phyloP scores from a whole-genome alignment of 345 rosid species.

The Corymbia maculata region DNA sequence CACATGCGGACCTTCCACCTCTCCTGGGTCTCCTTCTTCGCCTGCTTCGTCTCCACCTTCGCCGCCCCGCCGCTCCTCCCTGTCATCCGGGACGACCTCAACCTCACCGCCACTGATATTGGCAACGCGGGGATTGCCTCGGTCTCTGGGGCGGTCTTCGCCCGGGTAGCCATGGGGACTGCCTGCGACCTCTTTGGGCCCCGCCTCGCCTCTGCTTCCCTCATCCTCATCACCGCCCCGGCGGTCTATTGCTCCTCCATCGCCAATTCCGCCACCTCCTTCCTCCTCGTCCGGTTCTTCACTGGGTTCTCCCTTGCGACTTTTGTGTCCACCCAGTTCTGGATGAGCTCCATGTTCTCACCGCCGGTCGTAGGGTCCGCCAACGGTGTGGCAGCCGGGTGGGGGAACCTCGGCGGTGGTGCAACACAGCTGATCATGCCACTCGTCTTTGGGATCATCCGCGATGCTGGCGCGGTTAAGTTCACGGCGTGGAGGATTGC shows the following conservation, averaged over 20 bases:
- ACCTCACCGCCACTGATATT: slow-evolving; percentile 9
- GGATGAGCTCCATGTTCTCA: slow-evolving; percentile 13
- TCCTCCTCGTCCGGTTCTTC: slow-evolving; percentile 3
- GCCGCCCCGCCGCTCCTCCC: slow-evolving; percentile 19
- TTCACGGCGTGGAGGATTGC: slow-evolving; percentile 16
- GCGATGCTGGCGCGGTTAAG: not conserved
- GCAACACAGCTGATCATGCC: slow-evolving; percentile 14
- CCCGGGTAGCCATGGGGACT: slow-evolving; percentile 8
- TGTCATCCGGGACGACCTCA: slow-evolving; percentile 18
- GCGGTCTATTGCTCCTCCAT: slow-evolving; percentile 3
- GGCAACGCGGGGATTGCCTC: slow-evolving; percentile 13
- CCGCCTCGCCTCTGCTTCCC: slow-evolving; percentile 1
- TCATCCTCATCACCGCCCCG: slow-evolving; percentile 5
- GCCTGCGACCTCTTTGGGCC: slow-evolving; percentile 10
- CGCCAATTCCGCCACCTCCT: not conserved
- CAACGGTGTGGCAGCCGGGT: slow-evolving; percentile 9
- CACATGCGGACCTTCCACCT: slow-evolving; percentile 24
- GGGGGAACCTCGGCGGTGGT: slow-evolving; percentile 15
- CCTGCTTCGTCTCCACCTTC: slow-evolving; percentile 23
- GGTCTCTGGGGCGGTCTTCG: not conserved
- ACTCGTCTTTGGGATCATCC: slow-evolving; percentile 2
- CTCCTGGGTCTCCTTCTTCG: slow-evolving; percentile 15
- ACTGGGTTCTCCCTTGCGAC: slow-evolving; percentile 6
- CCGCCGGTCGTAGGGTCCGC: not conserved
- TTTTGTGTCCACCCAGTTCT: slow-evolving; percentile 9